A percentile compares a stretch with the other conserved stretches of the same genome.
Evolutionary conservation across 768 basidiomycete genomes (phyloP).

Genomic region (Boletus tomentosulus): DNA sequence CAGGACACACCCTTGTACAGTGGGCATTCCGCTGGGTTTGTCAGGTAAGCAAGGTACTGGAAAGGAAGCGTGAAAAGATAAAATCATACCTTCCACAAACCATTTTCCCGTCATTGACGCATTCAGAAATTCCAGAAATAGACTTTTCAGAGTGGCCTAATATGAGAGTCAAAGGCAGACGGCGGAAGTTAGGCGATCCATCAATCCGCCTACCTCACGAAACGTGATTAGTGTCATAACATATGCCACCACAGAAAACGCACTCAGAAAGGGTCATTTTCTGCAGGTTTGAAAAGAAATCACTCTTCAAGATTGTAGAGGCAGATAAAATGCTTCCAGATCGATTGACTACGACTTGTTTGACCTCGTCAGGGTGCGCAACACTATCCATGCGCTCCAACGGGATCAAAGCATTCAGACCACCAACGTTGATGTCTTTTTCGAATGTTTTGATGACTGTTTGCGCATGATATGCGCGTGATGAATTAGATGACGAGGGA

Average conservation of each 20-base stretch:
- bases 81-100: conserved; percentile 68
- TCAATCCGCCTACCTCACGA: conserved; percentile 65
- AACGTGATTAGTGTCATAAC: conserved; percentile 3
- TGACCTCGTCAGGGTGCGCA: conserved; percentile 88
- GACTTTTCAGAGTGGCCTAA: conserved; percentile 24
- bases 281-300: conserved; percentile 90
- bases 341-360: conserved; percentile 78
- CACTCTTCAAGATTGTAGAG: conserved; percentile 91
- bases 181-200: conserved; percentile 91
- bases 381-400: conserved; percentile 72
- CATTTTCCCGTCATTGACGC: conserved; percentile 47
- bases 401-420: conserved; percentile 74
- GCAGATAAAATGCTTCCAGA: conserved; percentile 85
- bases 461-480: background rate
- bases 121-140: conserved; percentile 31
- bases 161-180: conserved; percentile 60
- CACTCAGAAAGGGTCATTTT: conserved; percentile 96
- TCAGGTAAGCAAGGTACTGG: conserved; percentile 18
- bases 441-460: conserved; percentile 93
- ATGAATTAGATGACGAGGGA: background rate
- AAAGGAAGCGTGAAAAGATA: background rate
- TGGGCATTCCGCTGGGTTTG: conserved; percentile 84
- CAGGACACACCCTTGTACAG: conserved; percentile 58
- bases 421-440: conserved; percentile 81
- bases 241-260: conserved; percentile 19